phyloP scores from a whole-genome alignment of 257 asterid species.

The Anisodus tanguticus region DNA sequence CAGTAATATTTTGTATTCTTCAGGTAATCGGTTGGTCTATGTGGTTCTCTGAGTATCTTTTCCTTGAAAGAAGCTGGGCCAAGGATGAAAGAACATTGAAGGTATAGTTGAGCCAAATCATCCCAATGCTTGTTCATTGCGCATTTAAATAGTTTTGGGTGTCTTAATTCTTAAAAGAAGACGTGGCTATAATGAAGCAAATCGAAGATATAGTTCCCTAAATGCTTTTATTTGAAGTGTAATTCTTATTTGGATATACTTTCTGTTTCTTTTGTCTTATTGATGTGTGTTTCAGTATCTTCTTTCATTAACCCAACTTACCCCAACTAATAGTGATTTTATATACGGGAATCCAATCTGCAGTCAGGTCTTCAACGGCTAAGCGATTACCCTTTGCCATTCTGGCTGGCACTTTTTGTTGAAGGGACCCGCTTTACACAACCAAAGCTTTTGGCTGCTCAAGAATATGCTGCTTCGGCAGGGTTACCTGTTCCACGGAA shows the following conservation, averaged over 20 bases:
- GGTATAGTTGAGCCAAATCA: constrained; percentile 48
- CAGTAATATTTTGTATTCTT: constrained; percentile 36
- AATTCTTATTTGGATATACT: constrained; percentile 31
- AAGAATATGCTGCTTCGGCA: constrained; percentile 80
- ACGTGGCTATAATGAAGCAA: neutral
- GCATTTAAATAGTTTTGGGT: neutral
- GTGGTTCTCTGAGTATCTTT: constrained; percentile 97
- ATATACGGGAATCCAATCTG: constrained; percentile 36
- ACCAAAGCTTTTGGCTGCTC: constrained; percentile 95
- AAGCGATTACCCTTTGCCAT: constrained; percentile 83
- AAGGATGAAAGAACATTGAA: constrained; percentile 83
- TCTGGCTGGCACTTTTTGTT: constrained; percentile 94
- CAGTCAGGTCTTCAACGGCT: constrained; percentile 79
- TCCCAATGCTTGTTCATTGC: neutral
- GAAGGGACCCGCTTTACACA: constrained; percentile 97
- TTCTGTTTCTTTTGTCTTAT: constrained; percentile 23
- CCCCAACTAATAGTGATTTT: neutral
- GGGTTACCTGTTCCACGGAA: constrained; percentile 88
- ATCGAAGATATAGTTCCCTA: neutral
- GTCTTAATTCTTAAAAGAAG: neutral
- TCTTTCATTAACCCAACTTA: neutral
- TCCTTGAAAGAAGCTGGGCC: constrained; percentile 98
- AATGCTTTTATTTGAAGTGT: constrained; percentile 17
- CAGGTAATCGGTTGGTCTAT: constrained; percentile 99
- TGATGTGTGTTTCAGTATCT: constrained; percentile 5